Conservation (phyloP, 768 basidiomycete species). For the Phlegmacium glaucopus region DNA sequence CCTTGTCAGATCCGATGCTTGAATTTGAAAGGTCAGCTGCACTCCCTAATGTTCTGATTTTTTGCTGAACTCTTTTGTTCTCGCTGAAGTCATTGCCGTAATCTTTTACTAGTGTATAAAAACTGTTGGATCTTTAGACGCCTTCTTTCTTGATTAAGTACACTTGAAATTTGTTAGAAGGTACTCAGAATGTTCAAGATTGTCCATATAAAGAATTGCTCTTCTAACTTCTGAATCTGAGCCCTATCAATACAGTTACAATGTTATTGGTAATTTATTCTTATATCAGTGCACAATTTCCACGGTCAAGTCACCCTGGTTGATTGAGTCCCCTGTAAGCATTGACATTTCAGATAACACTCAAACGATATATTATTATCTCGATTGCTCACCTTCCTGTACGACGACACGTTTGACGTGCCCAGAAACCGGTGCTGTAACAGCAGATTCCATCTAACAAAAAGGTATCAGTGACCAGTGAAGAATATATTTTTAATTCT, state of each 20-base stretch:
- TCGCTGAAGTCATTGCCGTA: too few relatives aligned
- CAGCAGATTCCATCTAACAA: slow-evolving; percentile 92
- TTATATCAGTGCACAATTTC: slow-evolving; percentile 55
- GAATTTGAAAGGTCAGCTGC: too few relatives aligned
- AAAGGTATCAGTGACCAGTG: slow-evolving; percentile 12
- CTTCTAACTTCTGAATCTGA: neutral
- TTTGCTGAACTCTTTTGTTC: too few relatives aligned
- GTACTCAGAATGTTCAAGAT: too few relatives aligned
- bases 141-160: too few relatives aligned
- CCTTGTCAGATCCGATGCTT: slow-evolving; percentile 1
- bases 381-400: slow-evolving; percentile 60
- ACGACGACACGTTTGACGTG: slow-evolving; percentile 93
- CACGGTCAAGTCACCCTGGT: slow-evolving; percentile 87
- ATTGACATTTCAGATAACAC: neutral
- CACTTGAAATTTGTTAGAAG: too few relatives aligned
- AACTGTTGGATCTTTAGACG: too few relatives aligned
- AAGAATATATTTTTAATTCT: slow-evolving; percentile 3
- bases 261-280: neutral
- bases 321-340: slow-evolving; percentile 81
- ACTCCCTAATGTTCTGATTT: too few relatives aligned
- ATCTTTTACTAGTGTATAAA: too few relatives aligned
- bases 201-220: too few relatives aligned
- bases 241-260: neutral
- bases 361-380: neutral
- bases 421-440: slow-evolving; percentile 95